phyloP scores from a whole-genome alignment of 2,329 filamentous ascomycete species.

The Sclerotinia subarctica region DNA sequence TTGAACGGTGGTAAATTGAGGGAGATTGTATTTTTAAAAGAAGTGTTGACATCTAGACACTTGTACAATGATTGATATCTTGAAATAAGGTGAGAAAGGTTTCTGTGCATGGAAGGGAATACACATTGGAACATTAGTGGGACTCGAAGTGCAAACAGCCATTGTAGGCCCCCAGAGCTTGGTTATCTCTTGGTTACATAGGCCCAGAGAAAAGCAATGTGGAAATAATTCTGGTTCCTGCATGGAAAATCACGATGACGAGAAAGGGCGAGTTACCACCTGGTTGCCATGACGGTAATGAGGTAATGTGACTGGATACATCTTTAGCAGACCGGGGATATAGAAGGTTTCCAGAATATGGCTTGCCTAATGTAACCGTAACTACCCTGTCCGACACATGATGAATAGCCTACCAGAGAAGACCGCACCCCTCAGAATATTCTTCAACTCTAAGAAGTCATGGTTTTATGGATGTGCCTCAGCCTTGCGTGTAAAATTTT shows the following conservation, averaged over 20 bases:
- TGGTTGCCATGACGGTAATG: conserved; percentile 8
- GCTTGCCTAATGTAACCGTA: conserved; percentile 12
- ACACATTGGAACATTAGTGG: neutral
- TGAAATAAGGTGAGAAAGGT: neutral
- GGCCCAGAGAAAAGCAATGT: conserved; percentile 11
- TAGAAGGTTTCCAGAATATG: conserved; percentile 18
- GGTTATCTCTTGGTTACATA: neutral
- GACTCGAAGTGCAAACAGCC: neutral
- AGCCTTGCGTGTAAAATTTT: conserved; percentile 3
- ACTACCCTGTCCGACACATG: conserved; percentile 17
- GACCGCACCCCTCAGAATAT: conserved; percentile 6
- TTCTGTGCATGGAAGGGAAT: conserved; percentile 6
- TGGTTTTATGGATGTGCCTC: conserved; percentile 11
- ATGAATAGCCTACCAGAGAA: conserved; percentile 4
- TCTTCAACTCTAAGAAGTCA: conserved; percentile 3
- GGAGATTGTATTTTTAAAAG: neutral
- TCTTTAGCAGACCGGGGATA: conserved; percentile 7
- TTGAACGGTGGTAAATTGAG: too few species aligned
- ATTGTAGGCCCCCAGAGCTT: conserved; percentile 1
- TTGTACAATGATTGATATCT: neutral
- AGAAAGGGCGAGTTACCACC: conserved; percentile 12
- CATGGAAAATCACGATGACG: conserved; percentile 6
- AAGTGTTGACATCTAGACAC: neutral
- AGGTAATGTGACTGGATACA: conserved; percentile 16
- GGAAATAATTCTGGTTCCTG: conserved; percentile 9